These are phyloP conservation scores for Geranomyces variabilis DNA, from an alignment of 192 early-diverging fungal species.

Conservation along the genomic window DNA sequence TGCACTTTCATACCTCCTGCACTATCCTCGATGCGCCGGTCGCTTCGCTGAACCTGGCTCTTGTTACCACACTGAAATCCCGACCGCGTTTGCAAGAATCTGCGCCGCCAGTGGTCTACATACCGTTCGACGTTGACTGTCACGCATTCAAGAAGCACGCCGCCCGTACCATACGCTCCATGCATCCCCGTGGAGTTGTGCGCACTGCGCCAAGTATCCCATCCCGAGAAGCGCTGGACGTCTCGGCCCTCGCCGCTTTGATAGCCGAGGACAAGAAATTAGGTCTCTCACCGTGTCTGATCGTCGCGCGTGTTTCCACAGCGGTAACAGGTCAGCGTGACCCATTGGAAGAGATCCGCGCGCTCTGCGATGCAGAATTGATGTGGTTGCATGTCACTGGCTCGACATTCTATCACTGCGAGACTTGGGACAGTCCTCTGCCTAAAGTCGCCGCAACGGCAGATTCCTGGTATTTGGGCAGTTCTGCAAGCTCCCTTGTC, in stretches of 20 bases:
- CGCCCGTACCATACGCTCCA: not conserved
- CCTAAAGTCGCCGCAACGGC: not conserved
- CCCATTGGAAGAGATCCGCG: not conserved
- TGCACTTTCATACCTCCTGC: not conserved
- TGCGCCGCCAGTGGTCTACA: not conserved
- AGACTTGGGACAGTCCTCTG: not conserved
- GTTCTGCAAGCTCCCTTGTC: not conserved
- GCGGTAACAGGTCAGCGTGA: conserved; percentile 14
- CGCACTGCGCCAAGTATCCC: conserved; percentile 8
- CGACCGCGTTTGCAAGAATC: not conserved
- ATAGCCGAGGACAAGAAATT: conserved; percentile 5
- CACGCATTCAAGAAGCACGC: not conserved
- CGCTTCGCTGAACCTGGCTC: not conserved
- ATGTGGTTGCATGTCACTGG: conserved; percentile 32
- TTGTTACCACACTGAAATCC: not conserved
- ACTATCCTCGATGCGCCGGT: not conserved
- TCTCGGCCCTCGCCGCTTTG: conserved; percentile 7
- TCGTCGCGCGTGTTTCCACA: not conserved
- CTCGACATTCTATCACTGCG: not conserved
- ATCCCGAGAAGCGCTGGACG: conserved; percentile 10
- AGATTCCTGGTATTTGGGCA: not conserved
- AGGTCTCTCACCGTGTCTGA: not conserved
- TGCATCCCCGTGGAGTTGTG: not conserved
- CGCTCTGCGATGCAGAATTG: conserved; percentile 8
- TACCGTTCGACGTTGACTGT: not conserved